phyloP scores from a whole-genome alignment of 1,284 basidiomycete species.

The Athelia psychrophila region DNA sequence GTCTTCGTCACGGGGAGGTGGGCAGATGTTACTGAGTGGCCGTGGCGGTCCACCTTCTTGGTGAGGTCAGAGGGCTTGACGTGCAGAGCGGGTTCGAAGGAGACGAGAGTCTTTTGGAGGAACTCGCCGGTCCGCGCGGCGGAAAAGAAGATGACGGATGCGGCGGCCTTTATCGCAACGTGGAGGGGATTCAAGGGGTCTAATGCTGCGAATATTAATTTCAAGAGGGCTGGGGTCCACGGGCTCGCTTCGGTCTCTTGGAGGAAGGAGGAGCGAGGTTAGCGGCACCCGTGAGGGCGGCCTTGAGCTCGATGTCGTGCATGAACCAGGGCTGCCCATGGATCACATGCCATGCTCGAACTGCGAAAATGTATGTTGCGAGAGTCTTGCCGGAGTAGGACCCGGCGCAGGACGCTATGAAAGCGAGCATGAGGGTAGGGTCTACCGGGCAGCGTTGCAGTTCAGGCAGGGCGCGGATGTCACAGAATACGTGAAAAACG shows the following conservation, averaged over 20 bases:
- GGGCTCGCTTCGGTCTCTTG: conserved; percentile 20
- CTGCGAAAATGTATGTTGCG: conserved; percentile 22
- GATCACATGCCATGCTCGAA: conserved; percentile 33
- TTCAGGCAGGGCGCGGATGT: conserved; percentile 18
- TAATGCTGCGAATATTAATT: conserved; percentile 11
- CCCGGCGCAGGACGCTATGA: conserved; percentile 16
- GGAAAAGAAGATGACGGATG: conserved; percentile 29
- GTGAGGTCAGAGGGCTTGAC: conserved; percentile 15
- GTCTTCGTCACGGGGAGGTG: conserved; percentile 29
- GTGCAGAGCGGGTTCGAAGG: conserved; percentile 23
- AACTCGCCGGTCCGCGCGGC: conserved; percentile 22
- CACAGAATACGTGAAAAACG: conserved; percentile 27
- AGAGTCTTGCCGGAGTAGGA: conserved; percentile 15
- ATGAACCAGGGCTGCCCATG: conserved; percentile 25
- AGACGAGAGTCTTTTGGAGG: too few species aligned
- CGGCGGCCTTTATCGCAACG: conserved; percentile 28
- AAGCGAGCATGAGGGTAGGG: too few species aligned
- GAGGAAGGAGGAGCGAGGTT: conserved; percentile 16
- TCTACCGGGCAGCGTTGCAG: conserved; percentile 12
- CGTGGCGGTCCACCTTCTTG: conserved; percentile 8
- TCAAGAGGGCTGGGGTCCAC: conserved; percentile 17
- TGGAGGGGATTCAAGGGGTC: conserved; percentile 22
- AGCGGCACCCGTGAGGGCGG: conserved; percentile 19
- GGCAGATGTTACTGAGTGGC: conserved; percentile 17
- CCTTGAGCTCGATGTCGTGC: conserved; percentile 15